These are phyloP conservation scores for Calonectria leucothoes DNA, from an alignment of 2,329 filamentous ascomycete species.

Conservation along the genomic window DNA sequence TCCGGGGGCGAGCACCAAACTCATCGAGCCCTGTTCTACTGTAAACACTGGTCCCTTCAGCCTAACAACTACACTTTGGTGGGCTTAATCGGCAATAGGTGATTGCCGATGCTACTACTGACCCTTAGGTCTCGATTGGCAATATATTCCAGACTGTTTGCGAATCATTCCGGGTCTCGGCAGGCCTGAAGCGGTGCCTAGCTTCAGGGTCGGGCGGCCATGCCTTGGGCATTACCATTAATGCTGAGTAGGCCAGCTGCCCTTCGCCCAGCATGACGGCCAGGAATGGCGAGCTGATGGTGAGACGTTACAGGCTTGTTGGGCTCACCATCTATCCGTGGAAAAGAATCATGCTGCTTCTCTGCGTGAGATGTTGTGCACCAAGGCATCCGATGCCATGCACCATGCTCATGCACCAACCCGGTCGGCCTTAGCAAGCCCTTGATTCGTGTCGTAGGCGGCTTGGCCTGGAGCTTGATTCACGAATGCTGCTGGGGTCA, in stretches of 20 bases:
- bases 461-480: neutral
- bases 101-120: neutral
- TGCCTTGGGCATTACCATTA: neutral
- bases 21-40: neutral
- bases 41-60: neutral
- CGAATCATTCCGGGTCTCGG: neutral
- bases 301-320: conserved; percentile 1
- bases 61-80: neutral
- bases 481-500: neutral
- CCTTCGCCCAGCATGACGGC: neutral
- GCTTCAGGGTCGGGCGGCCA: neutral
- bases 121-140: neutral
- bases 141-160: conserved; percentile 5
- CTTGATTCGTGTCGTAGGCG: neutral
- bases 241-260: neutral
- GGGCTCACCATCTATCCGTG: neutral
- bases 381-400: neutral
- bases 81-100: neutral
- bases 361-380: neutral
- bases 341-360: neutral
- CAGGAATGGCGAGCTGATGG: neutral
- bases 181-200: neutral
- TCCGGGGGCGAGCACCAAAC: neutral
- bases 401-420: conserved; percentile 2
- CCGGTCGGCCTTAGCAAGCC: neutral